Evolutionary conservation across 2,329 filamentous ascomycete species (phyloP), one percentile per base, ranked within the genome.

Genomic region (Penicillium freii): DNA sequence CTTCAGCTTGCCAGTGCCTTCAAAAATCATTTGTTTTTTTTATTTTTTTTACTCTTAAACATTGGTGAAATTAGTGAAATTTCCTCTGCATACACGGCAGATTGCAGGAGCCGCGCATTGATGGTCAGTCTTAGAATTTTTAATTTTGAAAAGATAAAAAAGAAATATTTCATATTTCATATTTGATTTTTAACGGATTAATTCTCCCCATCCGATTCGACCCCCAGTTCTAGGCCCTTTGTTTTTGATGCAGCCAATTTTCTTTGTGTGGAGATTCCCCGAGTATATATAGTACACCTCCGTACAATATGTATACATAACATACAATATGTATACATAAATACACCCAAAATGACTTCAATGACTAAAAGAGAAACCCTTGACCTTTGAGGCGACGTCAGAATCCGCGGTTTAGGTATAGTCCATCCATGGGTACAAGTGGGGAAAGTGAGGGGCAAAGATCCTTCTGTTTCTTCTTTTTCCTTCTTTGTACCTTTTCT

Each of bases 371-470:
- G 33, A 47, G 31, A 46, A 50, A 47, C 11, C 31, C 31, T 13
- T 33, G 51, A 59, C 53, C 7, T 59, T 54, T 29, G 48, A 19
- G 31, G 40, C 42, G 25, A 56, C 44, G 43, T 49, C 42, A 49
- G 31, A 53, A 49, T 33, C 58, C 59, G 48, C 36, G 55, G 60
- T 33, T 23, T 17, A 33, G 15, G 43, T n/a, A 21, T 34, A 9
- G 19, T 7, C 17, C 10, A 27, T 49, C 56, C 51, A 52, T 29
- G 51, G 48, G 7, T 29, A 23, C 5, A 5, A 25, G 29, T 33
- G 34, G 48, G 34, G 36, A 27, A 27, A 31, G 17, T 29, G 39
- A 51, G 49, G 51, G 51, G 40, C 39, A 51, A 43, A 45, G 17
- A 53, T 47, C 8, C 31, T 53, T 53, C 33, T 53, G 39, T 51